Evolutionary conservation across 2,329 filamentous ascomycete species (phyloP), one percentile per base, ranked within the genome.

Genomic region (Colletotrichum costaricense): DNA sequence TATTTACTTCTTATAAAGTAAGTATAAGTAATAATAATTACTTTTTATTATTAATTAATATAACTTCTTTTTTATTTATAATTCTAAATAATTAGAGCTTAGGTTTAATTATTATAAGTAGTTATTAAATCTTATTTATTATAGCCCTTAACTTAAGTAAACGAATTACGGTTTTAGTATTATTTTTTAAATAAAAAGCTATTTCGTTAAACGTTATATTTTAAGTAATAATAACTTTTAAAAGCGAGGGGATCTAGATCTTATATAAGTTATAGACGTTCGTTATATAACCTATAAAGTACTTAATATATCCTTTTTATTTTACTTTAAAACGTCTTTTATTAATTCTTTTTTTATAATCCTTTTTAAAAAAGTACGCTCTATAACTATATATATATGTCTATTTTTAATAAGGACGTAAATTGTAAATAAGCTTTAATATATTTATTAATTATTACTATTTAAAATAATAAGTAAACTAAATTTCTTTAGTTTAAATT

Each of bases 81-180:
- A 33, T 8, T 33, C 2, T 11, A 3, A 33, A 0, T 33, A 33
- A 11, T 33, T 11, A 33, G 0, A 33, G 2, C 8, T 33, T 33
- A 33, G 2, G 30, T 9, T 33, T 0, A 3, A 33, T 33, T 3
- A 3, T 33, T 11, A 11, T 33, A 11, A 33, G 2, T 4, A 11
- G 22, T 7, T 52, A 11, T 14, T 35, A 6, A 4, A 58, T 58
- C 5, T 35, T 22, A 30, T 33, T 6, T 8, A 7, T 2, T 33
- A 24, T 0, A 0, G 2, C 3, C 5, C 1, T 33, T 6, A 4
- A 5, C 2, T 14, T 3, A 14, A 14, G 1, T 22, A 2, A 0
- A 16, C 1, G 0, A 2, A 58, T 5, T 35, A 35, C 2, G 0
- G 3, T 0, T 14, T 35, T 35, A 24, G 2, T 4, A 24, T 35